These are phyloP conservation scores for Triangularia setosa DNA, from an alignment of 2,329 filamentous ascomycete species.

Conservation along the genomic window DNA sequence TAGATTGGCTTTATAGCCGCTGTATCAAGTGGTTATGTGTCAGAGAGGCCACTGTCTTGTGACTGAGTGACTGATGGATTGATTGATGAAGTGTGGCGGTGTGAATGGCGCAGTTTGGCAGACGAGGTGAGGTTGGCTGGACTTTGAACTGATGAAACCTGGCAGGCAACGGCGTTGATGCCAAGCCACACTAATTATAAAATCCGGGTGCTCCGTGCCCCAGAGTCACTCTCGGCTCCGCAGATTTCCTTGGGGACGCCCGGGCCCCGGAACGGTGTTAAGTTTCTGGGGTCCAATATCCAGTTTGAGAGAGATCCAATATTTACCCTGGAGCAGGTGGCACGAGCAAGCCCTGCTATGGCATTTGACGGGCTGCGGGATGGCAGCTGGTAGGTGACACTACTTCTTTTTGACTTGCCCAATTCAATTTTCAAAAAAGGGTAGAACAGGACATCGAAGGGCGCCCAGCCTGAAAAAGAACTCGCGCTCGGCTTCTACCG, in stretches of 20 bases:
- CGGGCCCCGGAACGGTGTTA: slow-evolving; percentile 5
- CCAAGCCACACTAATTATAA: slow-evolving; percentile 12
- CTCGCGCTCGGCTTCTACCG: slow-evolving; percentile 1
- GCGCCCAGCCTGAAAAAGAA: too few relatives aligned
- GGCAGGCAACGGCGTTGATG: neutral
- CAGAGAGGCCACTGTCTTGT: neutral
- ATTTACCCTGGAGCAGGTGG: too few relatives aligned
- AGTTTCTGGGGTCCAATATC: slow-evolving; percentile 13
- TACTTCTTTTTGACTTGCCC: too few relatives aligned
- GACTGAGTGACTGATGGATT: neutral
- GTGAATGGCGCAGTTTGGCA: neutral
- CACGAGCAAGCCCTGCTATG: neutral
- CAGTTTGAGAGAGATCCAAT: neutral
- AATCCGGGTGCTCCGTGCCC: slow-evolving; percentile 3
- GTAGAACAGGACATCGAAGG: too few relatives aligned
- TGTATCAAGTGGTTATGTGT: neutral
- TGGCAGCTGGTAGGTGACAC: neutral
- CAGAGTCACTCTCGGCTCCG: slow-evolving; percentile 5
- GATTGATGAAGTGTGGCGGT: neutral
- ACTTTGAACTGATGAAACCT: neutral
- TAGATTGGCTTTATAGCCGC: neutral
- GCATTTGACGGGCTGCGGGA: neutral
- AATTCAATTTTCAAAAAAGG: too few relatives aligned
- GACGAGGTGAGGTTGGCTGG: neutral
- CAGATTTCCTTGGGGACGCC: neutral